Conservation (phyloP, 805 yeast species). For the Saccharomycodes ludwigii region DNA sequence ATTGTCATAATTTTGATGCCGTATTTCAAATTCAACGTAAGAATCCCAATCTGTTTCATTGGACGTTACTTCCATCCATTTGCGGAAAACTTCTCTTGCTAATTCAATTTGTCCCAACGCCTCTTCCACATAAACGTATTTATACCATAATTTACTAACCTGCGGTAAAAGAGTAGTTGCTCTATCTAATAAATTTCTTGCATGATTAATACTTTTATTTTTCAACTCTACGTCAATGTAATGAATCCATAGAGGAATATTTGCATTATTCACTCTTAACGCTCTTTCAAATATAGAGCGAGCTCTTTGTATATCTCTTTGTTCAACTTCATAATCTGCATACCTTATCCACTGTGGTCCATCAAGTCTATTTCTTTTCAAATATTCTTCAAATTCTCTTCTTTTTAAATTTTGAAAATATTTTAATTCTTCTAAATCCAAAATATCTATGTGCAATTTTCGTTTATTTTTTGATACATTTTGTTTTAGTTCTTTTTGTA, state of each 20-base stretch:
- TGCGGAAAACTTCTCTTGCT: slow-evolving; percentile 53
- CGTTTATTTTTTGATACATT: slow-evolving; percentile 5
- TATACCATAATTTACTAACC: slow-evolving; percentile 77
- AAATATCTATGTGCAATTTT: too few species aligned
- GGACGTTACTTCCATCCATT: slow-evolving; percentile 64
- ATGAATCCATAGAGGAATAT: slow-evolving; percentile 76
- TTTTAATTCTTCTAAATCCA: slow-evolving; percentile 69
- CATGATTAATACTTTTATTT: slow-evolving; percentile 69
- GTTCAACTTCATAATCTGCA: slow-evolving; percentile 77
- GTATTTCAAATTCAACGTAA: slow-evolving; percentile 56
- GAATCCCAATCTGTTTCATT: slow-evolving; percentile 51
- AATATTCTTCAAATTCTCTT: slow-evolving; percentile 74
- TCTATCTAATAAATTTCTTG: slow-evolving; percentile 71
- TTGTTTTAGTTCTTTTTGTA: neutral
- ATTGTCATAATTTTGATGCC: slow-evolving; percentile 47
- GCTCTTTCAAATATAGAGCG: slow-evolving; percentile 85
- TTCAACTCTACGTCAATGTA: slow-evolving; percentile 72
- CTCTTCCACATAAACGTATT: slow-evolving; percentile 75
- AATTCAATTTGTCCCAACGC: slow-evolving; percentile 49
- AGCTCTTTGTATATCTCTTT: slow-evolving; percentile 59
- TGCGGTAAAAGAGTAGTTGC: slow-evolving; percentile 66
- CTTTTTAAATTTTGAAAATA: slow-evolving; percentile 70
- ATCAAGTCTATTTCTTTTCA: slow-evolving; percentile 72
- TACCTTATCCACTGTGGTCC: slow-evolving; percentile 85
- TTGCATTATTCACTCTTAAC: slow-evolving; percentile 57